Conservation (phyloP, 495 filamentous ascomycete genomes). For the Penicillium macrosclerotiorum region DNA sequence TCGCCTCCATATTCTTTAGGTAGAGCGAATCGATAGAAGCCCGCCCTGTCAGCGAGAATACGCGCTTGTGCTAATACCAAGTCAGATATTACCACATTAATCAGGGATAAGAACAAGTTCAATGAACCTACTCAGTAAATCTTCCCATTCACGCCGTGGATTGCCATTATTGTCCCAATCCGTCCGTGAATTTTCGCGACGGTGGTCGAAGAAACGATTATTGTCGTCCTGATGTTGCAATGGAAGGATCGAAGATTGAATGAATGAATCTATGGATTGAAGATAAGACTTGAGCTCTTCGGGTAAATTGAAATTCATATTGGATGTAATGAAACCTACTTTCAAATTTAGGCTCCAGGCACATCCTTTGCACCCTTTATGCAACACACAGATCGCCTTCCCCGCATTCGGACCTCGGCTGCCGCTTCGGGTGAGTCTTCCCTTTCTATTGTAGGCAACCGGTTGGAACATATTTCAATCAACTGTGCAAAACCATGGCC, state of each 20-base stretch:
- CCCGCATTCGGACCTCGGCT: slow-evolving; percentile 24
- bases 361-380: no score
- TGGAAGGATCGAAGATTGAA: slow-evolving; percentile 49
- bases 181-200: slow-evolving; percentile 55
- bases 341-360: no score
- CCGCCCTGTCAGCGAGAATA: slow-evolving; percentile 48
- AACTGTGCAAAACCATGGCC: no score
- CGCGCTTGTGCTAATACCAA: slow-evolving; percentile 31
- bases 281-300: slow-evolving; percentile 45
- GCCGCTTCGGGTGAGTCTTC: not conserved
- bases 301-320: slow-evolving; percentile 58
- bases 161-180: slow-evolving; percentile 53
- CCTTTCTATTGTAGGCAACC: not conserved
- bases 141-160: slow-evolving; percentile 55
- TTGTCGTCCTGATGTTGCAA: slow-evolving; percentile 52
- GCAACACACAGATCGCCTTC: slow-evolving; percentile 6
- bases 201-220: slow-evolving; percentile 60
- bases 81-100: not conserved
- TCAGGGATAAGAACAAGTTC: not conserved
- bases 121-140: slow-evolving; percentile 37
- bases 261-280: slow-evolving; percentile 50
- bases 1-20: slow-evolving; percentile 53
- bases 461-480: no score
- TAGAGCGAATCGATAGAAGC: slow-evolving; percentile 56
- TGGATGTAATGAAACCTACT: not conserved